Percentiles rank a stretch among this genome's conserved stretches.
phyloP scores from a whole-genome alignment of 2,329 filamentous ascomycete species.

The Colletotrichum sp. region DNA sequence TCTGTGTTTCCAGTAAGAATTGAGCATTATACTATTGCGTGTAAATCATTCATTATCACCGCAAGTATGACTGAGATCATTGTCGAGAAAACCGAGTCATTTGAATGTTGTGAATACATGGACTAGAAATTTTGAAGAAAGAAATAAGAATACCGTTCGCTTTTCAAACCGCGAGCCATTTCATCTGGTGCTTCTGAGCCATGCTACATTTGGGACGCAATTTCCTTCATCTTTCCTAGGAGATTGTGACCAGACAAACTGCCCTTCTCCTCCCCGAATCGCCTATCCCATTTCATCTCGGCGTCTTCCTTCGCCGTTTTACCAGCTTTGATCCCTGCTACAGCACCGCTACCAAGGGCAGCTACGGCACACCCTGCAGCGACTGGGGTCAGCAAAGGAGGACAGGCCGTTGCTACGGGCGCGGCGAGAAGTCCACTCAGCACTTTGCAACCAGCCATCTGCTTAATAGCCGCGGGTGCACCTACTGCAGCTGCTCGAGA shows the following conservation, averaged over 20 bases:
- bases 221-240: background rate
- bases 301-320: background rate
- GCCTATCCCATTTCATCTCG: background rate
- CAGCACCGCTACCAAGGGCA: background rate
- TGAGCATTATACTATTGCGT: background rate
- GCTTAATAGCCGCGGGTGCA: background rate
- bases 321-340: background rate
- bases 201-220: background rate
- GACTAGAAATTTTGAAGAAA: background rate
- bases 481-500: background rate
- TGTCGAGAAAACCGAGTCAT: accelerated
- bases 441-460: background rate
- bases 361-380: background rate
- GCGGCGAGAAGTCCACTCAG: background rate
- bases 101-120: background rate
- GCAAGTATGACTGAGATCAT: background rate
- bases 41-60: background rate
- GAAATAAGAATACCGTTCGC: background rate
- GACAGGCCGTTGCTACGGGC: background rate
- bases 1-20: background rate
- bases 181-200: accelerated
- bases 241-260: background rate
- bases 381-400: background rate
- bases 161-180: background rate
- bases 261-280: background rate